Conservation (phyloP, 495 filamentous ascomycete species). For the Eremomyces bilateralis region DNA sequence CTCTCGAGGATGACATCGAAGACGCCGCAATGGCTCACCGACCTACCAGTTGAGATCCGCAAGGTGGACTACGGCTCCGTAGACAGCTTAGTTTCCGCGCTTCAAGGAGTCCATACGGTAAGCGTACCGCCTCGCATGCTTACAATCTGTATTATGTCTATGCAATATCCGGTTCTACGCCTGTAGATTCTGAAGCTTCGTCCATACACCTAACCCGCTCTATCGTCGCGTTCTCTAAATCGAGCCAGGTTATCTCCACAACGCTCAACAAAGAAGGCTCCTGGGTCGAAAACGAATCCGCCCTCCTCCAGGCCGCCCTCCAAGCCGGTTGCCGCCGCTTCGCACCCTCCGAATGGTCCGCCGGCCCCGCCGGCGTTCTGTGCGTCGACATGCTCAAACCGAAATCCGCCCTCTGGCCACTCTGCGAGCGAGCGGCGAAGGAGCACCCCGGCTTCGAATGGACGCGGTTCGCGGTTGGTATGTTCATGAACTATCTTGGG, state of each 20-base stretch:
- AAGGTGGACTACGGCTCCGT: constrained; percentile 13
- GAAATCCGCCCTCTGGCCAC: constrained; percentile 11
- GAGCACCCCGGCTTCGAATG: constrained; percentile 11
- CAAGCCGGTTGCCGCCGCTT: constrained; percentile 15
- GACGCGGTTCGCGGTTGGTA: constrained; percentile 13
- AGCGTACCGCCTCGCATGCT: too few species aligned
- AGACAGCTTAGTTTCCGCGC: constrained; percentile 8
- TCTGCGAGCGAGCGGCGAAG: constrained; percentile 7
- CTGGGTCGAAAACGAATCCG: constrained; percentile 8
- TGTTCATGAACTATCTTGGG: constrained; percentile 21
- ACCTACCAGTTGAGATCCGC: constrained; percentile 3
- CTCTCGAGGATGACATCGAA: neutral
- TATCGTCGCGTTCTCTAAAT: too few species aligned
- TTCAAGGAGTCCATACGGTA: constrained; percentile 12
- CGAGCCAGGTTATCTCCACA: constrained; percentile 11
- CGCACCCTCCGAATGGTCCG: constrained; percentile 17
- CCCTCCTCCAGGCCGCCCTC: constrained; percentile 15
- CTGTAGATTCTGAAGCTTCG: too few species aligned
- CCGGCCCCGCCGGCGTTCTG: constrained; percentile 1
- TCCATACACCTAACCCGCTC: too few species aligned
- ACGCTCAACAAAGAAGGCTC: constrained; percentile 10
- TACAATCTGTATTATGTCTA: too few species aligned
- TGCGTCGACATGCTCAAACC: constrained; percentile 9
- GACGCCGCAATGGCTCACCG: constrained; percentile 3
- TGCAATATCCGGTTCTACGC: too few species aligned